Evolutionary conservation across 805 yeast species (phyloP), one percentile per base, ranked within the genome.

Genomic region (Jamesozyma lodderae): DNA sequence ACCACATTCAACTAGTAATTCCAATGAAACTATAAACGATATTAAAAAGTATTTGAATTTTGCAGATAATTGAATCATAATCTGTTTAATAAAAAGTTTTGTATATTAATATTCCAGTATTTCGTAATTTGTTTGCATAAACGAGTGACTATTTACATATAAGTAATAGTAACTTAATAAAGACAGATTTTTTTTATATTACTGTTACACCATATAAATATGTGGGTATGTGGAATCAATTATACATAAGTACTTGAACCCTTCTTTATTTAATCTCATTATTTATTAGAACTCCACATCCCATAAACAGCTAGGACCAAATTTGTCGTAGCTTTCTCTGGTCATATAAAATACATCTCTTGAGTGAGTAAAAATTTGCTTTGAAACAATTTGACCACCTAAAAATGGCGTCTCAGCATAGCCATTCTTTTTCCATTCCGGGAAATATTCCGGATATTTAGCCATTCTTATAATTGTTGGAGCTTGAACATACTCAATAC

Each of bases 371-470:
- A 82, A 88, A 11, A 84, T 74, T 64, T 86, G 95, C 60, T 84
- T 86, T 15, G 95, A 76, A 31, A 85, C 80, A 35, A 88, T 82
- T 60, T 86, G 84, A 2, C 83, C 94, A 2, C 97, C 97, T 44
- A 88, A 64, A 54, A 88, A 85, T 41, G 76, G 70, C 23, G 80
- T 75, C 48, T 84, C 87, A 41, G 80, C 78, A 72, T 81, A 79
- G 1, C 90, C 87, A 24, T 59, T 59, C 57, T 75, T 76, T 62
- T 88, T 88, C 96, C 96, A 90, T 48, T 85, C 95, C 1, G 95
- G 84, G 63, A 90, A 90, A 60, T 90, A 88, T 40, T 90, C 97
- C 0, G 96, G 94, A 58, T 76, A 72, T 51, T 80, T 79, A 19
- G 79, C 76, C 35, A 77, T 55, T 47, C 73, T 76, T 40, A 88